A percentile compares a stretch with the other conserved stretches of the same genome.
Conservation (phyloP, 1,284 basidiomycete genomes). For the Irpex lacteus region DNA sequence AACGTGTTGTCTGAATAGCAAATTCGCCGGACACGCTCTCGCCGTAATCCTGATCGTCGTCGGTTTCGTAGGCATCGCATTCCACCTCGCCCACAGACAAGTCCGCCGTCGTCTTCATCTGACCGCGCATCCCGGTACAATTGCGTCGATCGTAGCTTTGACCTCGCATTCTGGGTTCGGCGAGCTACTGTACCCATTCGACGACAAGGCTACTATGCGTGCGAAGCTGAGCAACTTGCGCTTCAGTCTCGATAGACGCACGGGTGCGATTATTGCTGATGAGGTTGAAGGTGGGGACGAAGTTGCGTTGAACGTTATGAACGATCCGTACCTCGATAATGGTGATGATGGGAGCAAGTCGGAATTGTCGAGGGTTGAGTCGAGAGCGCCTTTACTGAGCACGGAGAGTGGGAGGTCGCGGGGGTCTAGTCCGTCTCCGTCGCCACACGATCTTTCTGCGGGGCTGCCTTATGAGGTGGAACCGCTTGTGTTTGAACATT, state of each 20-base stretch:
- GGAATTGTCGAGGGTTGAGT: not conserved
- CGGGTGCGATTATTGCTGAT: conserved; percentile 61
- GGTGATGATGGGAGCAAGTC: not conserved
- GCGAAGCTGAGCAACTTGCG: conserved; percentile 48
- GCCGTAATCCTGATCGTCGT: conserved; percentile 43
- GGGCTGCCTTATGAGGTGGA: conserved; percentile 10
- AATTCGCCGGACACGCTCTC: conserved; percentile 47
- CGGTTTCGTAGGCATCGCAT: conserved; percentile 40
- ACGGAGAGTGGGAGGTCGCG: not conserved
- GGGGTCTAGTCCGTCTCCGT: not conserved
- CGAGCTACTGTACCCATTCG: conserved; percentile 57
- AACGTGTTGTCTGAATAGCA: conserved; percentile 31
- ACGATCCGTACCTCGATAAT: not conserved
- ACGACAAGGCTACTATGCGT: conserved; percentile 41
- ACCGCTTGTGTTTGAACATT: conserved; percentile 3
- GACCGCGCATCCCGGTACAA: conserved; percentile 55
- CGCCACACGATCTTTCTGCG: not conserved
- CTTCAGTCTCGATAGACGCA: conserved; percentile 56
- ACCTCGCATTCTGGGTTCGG: conserved; percentile 63
- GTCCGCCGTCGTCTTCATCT: conserved; percentile 50
- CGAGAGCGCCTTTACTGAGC: not conserved
- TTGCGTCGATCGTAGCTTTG: conserved; percentile 51
- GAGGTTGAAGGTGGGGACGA: conserved; percentile 23
- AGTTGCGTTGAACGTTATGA: not conserved
- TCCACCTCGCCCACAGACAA: conserved; percentile 46